Percentiles rank a stretch among this genome's conserved stretches.
Evolutionary conservation across 2,329 filamentous ascomycete species (phyloP).

Genomic region (Ilyonectria mors-panacis): DNA sequence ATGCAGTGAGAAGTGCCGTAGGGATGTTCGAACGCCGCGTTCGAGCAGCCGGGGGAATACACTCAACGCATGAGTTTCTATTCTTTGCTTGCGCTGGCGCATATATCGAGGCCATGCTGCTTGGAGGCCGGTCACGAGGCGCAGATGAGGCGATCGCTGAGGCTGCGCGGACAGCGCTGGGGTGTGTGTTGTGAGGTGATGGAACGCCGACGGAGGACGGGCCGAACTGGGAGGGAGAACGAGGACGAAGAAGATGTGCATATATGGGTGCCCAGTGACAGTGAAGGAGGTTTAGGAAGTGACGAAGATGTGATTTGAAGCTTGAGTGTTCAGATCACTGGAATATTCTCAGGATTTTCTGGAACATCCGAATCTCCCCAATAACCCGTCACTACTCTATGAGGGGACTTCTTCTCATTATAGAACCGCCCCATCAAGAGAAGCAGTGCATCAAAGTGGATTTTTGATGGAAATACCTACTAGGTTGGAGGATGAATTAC

Average conservation of each 20-base stretch:
- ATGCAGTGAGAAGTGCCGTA: constrained; percentile 8
- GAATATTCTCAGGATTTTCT: too few relatives aligned
- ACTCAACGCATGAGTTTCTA: constrained; percentile 28
- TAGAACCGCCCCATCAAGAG: too few relatives aligned
- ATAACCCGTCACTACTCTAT: too few relatives aligned
- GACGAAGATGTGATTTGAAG: constrained; percentile 7
- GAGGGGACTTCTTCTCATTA: too few relatives aligned
- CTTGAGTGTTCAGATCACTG: background rate
- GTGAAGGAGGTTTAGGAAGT: background rate
- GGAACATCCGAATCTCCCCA: too few relatives aligned
- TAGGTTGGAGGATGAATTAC: too few relatives aligned
- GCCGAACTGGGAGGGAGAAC: background rate
- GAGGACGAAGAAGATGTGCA: constrained; percentile 1
- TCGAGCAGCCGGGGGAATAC: constrained; percentile 14
- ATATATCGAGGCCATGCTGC: constrained; percentile 24
- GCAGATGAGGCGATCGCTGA: constrained; percentile 20
- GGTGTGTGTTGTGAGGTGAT: constrained; percentile 26
- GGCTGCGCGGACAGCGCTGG: constrained; percentile 22
- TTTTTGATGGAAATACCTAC: too few relatives aligned
- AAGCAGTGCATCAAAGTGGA: too few relatives aligned
- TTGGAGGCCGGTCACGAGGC: constrained; percentile 8
- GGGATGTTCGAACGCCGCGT: constrained; percentile 27
- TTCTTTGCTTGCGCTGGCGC: constrained; percentile 27
- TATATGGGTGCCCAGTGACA: constrained; percentile 14
- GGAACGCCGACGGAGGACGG: constrained; percentile 5